These are phyloP conservation scores for Digitaria exilis DNA, from an alignment of 202 grass and related monocot species.

Conservation along the genomic window DNA sequence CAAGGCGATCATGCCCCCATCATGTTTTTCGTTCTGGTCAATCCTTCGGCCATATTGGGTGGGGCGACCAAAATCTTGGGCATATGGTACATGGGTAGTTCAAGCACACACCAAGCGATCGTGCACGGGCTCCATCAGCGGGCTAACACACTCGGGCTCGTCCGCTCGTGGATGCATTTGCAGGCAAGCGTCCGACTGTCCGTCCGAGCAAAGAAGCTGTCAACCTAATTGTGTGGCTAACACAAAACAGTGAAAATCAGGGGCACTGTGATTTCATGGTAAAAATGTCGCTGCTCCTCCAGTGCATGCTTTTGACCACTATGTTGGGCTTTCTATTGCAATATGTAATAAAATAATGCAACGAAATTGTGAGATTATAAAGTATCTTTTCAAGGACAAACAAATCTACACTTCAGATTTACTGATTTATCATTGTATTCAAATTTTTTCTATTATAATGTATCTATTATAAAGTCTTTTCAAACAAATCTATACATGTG, in stretches of 20 bases:
- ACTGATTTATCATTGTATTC: not conserved
- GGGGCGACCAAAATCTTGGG: not conserved
- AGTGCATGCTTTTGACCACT: not conserved
- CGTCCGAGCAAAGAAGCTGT: not conserved
- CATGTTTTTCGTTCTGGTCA: not conserved
- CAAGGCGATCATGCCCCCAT: not conserved
- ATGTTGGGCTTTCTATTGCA: not conserved
- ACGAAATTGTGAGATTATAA: not conserved
- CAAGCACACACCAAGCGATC: not conserved
- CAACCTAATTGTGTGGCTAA: not conserved
- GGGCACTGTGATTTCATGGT: not conserved
- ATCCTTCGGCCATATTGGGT: not conserved
- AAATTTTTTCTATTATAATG: not conserved
- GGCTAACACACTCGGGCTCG: not conserved
- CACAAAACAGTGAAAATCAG: slow-evolving; percentile 14
- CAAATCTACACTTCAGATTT: not conserved
- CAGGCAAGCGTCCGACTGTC: too few species aligned
- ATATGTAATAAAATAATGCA: not conserved
- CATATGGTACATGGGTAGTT: not conserved
- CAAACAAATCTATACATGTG: not conserved
- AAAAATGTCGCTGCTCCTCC: not conserved
- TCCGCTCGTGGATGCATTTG: not conserved
- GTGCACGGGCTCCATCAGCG: not conserved
- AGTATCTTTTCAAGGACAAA: not conserved
- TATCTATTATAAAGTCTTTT: not conserved